Base-by-base conservation (phyloP, 2,329 filamentous ascomycete species). In the Aspergillus persii region DNA sequence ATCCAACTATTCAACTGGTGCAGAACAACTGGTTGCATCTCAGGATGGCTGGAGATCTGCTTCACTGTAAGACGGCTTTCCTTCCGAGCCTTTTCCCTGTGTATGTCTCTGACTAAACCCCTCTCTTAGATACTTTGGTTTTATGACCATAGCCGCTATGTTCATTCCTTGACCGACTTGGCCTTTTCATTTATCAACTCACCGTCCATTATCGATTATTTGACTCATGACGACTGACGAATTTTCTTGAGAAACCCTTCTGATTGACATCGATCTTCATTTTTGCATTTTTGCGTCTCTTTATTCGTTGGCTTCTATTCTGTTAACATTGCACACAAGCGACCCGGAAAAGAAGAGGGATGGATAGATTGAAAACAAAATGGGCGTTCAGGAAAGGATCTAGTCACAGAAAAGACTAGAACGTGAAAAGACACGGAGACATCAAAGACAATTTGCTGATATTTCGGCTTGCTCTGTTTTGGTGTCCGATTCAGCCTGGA, bases 11-110 rank as follows among this genome's bases (percentile, higher is more conserved):
- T 72, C 74, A 4, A 59, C 70, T 5, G 74, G 74, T 4, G 64
- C 70, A 41, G 73, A 76, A 46, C 67, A 70, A 9, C 59, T 76
- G 11, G 69, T 76, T 36, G 73, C 74, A 41, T 74, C 75, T 1
- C 68, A 68, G 47, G 74, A 77, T 68, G 75, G 74, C 8, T 77
- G 75, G 75, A 71, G 71, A 56, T 76, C 70, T 64, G 75, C 74
- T 46, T 68, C 66, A 27, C 51, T 75, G 75, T 77, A 75, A 53
- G 75, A n/a, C 36, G 4, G n/a, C 36, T 15, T 7, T 15, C 66
- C 11, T 49, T 46, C 3, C 7, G 44, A 30, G 41, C 8, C 29
- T 3, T 39, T 11, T 12, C n/a, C n/a, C 12, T 39, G 12, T 9
- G 3, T 39, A n/a, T 9, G 3, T 39, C 31, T n/a, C 3, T 31